Conservation (phyloP, 306 rosid genomes). For the Gynostemma pentaphyllum region DNA sequence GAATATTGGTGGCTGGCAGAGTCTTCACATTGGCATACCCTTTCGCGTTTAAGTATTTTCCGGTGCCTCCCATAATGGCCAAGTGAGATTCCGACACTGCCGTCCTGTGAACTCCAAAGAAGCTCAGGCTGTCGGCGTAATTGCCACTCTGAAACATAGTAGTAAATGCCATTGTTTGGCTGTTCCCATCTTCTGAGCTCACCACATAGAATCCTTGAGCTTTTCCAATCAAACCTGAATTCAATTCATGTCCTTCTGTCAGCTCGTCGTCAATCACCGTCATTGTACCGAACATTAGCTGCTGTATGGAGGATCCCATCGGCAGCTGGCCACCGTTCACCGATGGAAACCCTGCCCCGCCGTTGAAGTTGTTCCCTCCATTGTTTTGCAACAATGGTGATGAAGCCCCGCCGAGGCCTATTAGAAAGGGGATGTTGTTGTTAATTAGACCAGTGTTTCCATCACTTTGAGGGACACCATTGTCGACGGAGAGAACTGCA, state of each 20-base stretch:
- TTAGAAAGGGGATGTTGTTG: slow-evolving; percentile 83
- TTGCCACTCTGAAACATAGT: slow-evolving; percentile 59
- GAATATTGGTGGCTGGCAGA: slow-evolving; percentile 8
- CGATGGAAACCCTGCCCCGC: slow-evolving; percentile 14
- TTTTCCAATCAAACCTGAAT: slow-evolving; percentile 64
- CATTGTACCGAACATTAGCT: slow-evolving; percentile 71
- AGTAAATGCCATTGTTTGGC: slow-evolving; percentile 69
- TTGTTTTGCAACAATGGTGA: slow-evolving; percentile 41
- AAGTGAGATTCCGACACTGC: slow-evolving; percentile 64
- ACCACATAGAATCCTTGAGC: slow-evolving; percentile 85
- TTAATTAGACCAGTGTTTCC: slow-evolving; percentile 54
- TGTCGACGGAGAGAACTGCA: slow-evolving; percentile 48
- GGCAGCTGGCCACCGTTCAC: slow-evolving; percentile 25
- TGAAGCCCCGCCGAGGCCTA: slow-evolving; percentile 56
- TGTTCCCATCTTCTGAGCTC: slow-evolving; percentile 54
- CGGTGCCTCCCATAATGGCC: slow-evolving; percentile 79
- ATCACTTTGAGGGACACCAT: slow-evolving; percentile 50
- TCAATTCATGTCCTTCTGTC: slow-evolving; percentile 64
- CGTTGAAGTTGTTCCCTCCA: slow-evolving; percentile 24
- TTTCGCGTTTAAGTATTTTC: slow-evolving; percentile 55
- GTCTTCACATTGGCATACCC: slow-evolving; percentile 55
- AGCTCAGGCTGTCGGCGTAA: slow-evolving; percentile 52
- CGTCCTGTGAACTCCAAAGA: slow-evolving; percentile 59
- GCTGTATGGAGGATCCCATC: slow-evolving; percentile 38
- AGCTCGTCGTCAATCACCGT: slow-evolving; percentile 69